phyloP scores from a whole-genome alignment of 164 flowering plant genomes.

The Tetracentron sinense region DNA sequence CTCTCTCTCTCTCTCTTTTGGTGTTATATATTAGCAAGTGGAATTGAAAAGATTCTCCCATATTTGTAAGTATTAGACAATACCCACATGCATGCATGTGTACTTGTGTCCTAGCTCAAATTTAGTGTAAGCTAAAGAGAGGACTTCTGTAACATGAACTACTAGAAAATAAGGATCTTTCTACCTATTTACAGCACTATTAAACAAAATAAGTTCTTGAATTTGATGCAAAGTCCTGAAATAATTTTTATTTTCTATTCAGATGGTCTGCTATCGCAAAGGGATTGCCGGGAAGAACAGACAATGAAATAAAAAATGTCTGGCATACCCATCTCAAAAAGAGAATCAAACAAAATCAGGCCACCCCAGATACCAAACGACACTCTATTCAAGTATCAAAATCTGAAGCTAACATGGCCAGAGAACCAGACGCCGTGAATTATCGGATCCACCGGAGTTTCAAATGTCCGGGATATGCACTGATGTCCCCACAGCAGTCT shows the following conservation, averaged over 20 bases:
- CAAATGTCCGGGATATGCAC: neutral
- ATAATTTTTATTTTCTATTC: neutral
- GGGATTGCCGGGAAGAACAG: conserved; percentile 51
- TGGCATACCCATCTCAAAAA: conserved; percentile 61
- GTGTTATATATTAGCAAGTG: neutral
- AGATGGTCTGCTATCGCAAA: conserved; percentile 63
- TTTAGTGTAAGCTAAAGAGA: neutral
- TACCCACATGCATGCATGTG: neutral
- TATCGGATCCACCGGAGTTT: neutral
- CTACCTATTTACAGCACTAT: neutral
- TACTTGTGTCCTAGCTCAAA: neutral
- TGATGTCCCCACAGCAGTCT: conserved; percentile 21
- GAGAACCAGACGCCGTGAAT: conserved; percentile 7
- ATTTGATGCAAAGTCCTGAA: neutral
- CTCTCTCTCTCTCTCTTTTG: neutral
- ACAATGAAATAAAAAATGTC: conserved; percentile 55
- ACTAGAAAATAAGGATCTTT: neutral
- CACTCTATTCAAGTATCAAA: conserved; percentile 1
- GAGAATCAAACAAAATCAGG: conserved; percentile 17
- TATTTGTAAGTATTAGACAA: neutral
- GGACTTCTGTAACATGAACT: too few species aligned
- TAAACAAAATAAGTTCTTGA: neutral
- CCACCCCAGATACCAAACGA: neutral
- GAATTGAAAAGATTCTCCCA: conserved; percentile 1
- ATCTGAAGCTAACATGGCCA: neutral